These are phyloP conservation scores for Monosporascus sp. DNA, from an alignment of 2,329 filamentous ascomycete species.

Conservation along the genomic window DNA sequence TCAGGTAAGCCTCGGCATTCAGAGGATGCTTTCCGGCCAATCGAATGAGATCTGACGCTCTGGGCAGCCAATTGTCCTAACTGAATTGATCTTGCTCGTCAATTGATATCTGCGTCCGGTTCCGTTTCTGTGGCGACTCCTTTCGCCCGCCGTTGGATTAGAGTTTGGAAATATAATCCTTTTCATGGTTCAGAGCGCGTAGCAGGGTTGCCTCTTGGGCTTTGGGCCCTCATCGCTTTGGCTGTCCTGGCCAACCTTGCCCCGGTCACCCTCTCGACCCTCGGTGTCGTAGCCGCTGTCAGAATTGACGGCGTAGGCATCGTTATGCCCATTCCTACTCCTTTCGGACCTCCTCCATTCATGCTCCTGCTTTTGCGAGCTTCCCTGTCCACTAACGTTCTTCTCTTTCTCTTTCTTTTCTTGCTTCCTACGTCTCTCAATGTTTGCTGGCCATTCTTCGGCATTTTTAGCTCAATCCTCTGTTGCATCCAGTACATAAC, in stretches of 20 bases:
- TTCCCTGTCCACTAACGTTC: neutral
- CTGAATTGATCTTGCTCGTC: conserved; percentile 46
- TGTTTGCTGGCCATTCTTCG: neutral
- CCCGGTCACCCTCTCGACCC: neutral
- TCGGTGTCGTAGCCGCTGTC: neutral
- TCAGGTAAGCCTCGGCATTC: conserved; percentile 41
- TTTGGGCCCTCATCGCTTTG: neutral
- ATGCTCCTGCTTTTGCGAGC: neutral
- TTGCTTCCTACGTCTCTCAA: neutral
- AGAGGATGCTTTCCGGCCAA: conserved; percentile 34
- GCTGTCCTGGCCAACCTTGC: neutral
- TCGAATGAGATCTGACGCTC: conserved; percentile 35
- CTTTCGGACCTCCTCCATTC: neutral
- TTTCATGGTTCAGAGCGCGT: neutral
- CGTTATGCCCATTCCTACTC: neutral
- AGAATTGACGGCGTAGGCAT: neutral
- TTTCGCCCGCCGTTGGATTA: neutral
- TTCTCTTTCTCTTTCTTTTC: neutral
- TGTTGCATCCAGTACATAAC: neutral
- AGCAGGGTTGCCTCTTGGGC: neutral
- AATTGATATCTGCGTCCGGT: conserved; percentile 25
- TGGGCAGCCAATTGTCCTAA: conserved; percentile 49
- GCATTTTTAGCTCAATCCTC: neutral
- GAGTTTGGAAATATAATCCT: neutral
- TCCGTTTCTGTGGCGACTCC: neutral